These are phyloP conservation scores for Macrolepiota albuminosa DNA, from an alignment of 768 basidiomycete species.

Conservation along the genomic window DNA sequence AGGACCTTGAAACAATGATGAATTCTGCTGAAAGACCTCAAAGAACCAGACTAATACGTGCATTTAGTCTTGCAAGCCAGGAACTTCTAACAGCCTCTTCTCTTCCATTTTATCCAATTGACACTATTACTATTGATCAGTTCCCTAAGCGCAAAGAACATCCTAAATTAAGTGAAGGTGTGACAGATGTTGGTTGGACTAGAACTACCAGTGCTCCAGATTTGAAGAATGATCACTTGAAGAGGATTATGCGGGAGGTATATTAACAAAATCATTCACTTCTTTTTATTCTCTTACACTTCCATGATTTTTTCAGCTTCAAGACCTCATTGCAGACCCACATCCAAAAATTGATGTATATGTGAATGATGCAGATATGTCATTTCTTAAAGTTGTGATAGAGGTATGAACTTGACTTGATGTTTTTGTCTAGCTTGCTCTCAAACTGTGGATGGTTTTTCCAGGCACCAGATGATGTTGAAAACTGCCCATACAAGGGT, in stretches of 20 bases:
- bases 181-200: too few relatives aligned
- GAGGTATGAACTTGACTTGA: background rate
- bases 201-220: too few relatives aligned
- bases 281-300: background rate
- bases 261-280: background rate
- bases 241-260: background rate
- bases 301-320: background rate
- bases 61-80: background rate
- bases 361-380: background rate
- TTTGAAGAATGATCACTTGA: background rate
- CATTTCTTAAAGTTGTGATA: background rate
- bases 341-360: background rate
- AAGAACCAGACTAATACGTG: background rate
- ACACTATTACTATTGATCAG: background rate
- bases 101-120: background rate
- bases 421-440: background rate
- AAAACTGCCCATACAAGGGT: background rate
- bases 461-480: background rate
- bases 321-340: background rate
- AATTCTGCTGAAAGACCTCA: background rate
- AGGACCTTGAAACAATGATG: background rate
- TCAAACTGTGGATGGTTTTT: background rate
- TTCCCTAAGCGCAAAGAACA: background rate
- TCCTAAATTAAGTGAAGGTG: too few relatives aligned
- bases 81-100: background rate